phyloP scores from a whole-genome alignment of 176 grass and related monocot genomes.

The Hyparrhenia diplandra region DNA sequence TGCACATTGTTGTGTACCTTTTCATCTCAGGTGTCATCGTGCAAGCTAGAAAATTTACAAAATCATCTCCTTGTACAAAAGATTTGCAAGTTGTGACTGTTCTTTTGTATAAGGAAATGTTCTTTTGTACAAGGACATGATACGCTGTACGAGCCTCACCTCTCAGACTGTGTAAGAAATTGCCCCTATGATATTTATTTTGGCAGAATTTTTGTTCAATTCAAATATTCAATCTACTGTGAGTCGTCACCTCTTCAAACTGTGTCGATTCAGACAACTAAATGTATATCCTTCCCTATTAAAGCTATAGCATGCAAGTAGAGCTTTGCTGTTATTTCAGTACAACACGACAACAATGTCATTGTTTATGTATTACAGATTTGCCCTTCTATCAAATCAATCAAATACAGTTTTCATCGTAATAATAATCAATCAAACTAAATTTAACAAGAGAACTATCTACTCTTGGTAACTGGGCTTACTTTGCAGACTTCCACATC shows the following conservation, averaged over 20 bases:
- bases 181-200: neutral
- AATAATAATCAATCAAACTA: constrained; percentile 26
- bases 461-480: constrained; percentile 29
- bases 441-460: constrained; percentile 1
- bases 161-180: neutral
- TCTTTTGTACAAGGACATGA: neutral
- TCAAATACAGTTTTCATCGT: neutral
- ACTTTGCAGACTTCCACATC: constrained; percentile 92
- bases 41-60: neutral
- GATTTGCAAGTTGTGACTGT: neutral
- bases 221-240: neutral
- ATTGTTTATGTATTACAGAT: constrained; percentile 7
- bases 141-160: neutral
- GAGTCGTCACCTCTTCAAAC: neutral
- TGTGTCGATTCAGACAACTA: neutral
- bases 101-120: too few species aligned
- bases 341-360: neutral
- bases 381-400: neutral
- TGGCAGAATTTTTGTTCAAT: neutral
- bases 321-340: neutral
- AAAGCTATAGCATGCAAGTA: neutral
- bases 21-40: neutral
- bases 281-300: neutral
- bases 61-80: too few species aligned
- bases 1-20: constrained; percentile 8